phyloP scores from a whole-genome alignment of 169 alveolate genomes.

The Theileria annulata region DNA sequence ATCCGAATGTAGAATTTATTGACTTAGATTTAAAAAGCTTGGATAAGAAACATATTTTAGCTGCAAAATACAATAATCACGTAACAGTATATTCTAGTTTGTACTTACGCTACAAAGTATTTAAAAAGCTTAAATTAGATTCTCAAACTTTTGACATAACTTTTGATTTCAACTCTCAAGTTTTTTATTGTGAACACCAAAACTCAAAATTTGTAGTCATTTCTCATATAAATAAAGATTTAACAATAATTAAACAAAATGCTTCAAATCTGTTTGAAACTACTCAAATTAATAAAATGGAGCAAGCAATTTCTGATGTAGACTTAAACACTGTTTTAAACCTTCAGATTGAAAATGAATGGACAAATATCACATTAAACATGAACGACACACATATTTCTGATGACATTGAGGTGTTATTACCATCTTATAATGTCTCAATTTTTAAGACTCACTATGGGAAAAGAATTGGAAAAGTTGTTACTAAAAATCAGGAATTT shows the following conservation, averaged over 20 bases:
- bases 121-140: background rate
- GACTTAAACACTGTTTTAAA: constrained; percentile 9
- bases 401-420: constrained; percentile 20
- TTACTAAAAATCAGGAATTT: constrained; percentile 8
- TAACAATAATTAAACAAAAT: constrained; percentile 12
- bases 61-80: constrained; percentile 25
- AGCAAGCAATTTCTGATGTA: background rate
- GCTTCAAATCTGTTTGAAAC: background rate
- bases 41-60: constrained; percentile 19
- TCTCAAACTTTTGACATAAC: background rate
- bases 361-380: constrained; percentile 29
- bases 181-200: constrained; percentile 29
- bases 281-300: background rate
- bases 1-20: background rate
- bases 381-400: constrained; percentile 27
- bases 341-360: constrained; percentile 9
- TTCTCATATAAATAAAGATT: background rate
- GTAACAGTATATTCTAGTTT: constrained; percentile 36
- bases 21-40: constrained; percentile 8
- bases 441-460: constrained; percentile 18
- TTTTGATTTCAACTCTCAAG: constrained; percentile 38
- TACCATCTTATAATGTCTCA: constrained; percentile 25
- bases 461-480: constrained; percentile 18
- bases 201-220: background rate
- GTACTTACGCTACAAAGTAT: background rate